phyloP scores from a whole-genome alignment of 768 basidiomycete species.

The Paxillus ammoniavirescens region DNA sequence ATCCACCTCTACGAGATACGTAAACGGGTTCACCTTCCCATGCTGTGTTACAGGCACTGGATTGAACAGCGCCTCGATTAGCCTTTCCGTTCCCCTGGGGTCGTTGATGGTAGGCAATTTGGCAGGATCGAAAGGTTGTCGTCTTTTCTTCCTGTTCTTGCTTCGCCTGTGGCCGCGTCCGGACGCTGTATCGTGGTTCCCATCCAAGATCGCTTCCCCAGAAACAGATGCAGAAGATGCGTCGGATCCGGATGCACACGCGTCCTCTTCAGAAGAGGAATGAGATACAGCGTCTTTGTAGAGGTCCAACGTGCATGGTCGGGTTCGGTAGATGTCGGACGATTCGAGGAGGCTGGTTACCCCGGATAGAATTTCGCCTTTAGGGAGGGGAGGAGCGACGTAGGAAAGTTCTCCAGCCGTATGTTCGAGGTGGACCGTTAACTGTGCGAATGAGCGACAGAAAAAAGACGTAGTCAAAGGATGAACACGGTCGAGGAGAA shows the following conservation, averaged over 20 bases:
- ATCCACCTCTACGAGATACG: constrained; percentile 33
- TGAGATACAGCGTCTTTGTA: constrained; percentile 25
- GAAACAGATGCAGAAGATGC: constrained; percentile 21
- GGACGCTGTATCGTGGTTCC: background rate
- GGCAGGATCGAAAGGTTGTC: constrained; percentile 30
- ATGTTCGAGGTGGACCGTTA: constrained; percentile 57
- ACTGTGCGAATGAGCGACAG: constrained; percentile 30
- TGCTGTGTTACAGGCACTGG: constrained; percentile 48
- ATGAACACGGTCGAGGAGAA: background rate
- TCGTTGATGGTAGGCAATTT: constrained; percentile 53
- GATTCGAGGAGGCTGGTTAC: constrained; percentile 58
- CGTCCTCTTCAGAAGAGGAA: constrained; percentile 29
- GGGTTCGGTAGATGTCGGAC: constrained; percentile 50
- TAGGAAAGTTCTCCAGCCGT: constrained; percentile 55
- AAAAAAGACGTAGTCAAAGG: background rate
- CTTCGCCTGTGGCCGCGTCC: background rate
- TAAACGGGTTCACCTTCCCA: constrained; percentile 32
- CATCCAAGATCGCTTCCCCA: background rate
- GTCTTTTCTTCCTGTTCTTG: constrained; percentile 17
- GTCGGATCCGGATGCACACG: constrained; percentile 12
- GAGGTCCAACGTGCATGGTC: constrained; percentile 52
- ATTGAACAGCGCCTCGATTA: constrained; percentile 82
- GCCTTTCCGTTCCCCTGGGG: constrained; percentile 62
- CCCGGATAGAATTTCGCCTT: constrained; percentile 70
- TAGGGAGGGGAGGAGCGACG: constrained; percentile 64